Evolutionary conservation across 352 stramenopile genomes (phyloP).

Genomic region (Phytophthora palmivora): DNA sequence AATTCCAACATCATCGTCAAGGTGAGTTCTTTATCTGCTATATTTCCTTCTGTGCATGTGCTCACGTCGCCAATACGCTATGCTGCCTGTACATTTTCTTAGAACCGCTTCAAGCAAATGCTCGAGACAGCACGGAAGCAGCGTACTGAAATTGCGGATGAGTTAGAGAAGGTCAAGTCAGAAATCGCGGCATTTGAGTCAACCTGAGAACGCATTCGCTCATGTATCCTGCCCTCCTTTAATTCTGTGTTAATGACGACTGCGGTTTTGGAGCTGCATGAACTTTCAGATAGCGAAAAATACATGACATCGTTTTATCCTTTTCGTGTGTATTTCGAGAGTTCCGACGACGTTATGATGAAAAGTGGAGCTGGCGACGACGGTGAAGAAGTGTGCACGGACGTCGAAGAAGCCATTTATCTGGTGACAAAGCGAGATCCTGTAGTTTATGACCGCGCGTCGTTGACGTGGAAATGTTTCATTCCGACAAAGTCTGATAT

Average conservation of each 20-base stretch:
- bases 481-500: slow-evolving; percentile 52
- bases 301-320: slow-evolving; percentile 1
- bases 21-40: slow-evolving; percentile 35
- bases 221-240: neutral
- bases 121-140: slow-evolving; percentile 70
- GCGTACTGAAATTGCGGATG: slow-evolving; percentile 52
- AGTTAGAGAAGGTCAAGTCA: slow-evolving; percentile 64
- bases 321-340: slow-evolving; percentile 29
- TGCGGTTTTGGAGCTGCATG: neutral
- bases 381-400: slow-evolving; percentile 29
- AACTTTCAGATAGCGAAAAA: slow-evolving; percentile 16
- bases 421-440: slow-evolving; percentile 54
- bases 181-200: slow-evolving; percentile 56
- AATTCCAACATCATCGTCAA: slow-evolving; percentile 88
- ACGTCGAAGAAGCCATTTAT: slow-evolving; percentile 59
- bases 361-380: slow-evolving; percentile 8
- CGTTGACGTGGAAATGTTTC: slow-evolving; percentile 47
- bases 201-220: slow-evolving; percentile 24
- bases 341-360: neutral
- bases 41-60: neutral
- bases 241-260: neutral
- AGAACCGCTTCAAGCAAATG: slow-evolving; percentile 88
- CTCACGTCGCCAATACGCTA: slow-evolving; percentile 5
- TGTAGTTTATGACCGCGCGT: slow-evolving; percentile 57
- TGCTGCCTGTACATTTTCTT: slow-evolving; percentile 3